Evolutionary conservation across 805 yeast species (phyloP), one percentile per base, ranked within the genome.

Genomic region (Wickerhamomyces sydowiorum): DNA sequence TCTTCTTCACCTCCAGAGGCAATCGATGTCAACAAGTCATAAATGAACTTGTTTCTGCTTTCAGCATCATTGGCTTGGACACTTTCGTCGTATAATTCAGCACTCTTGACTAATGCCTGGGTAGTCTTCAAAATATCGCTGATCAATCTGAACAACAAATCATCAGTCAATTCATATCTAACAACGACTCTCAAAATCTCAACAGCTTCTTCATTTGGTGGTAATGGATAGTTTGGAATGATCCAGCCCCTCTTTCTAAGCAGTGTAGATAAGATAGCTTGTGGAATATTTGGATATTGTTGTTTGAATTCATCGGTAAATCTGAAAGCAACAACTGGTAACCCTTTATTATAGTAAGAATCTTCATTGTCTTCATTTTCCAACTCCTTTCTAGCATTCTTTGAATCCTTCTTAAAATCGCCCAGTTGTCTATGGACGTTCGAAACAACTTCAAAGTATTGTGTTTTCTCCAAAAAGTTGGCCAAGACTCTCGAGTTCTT

Each of bases 311-410:
- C 68, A 39, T 78, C 67, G 3, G 86, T 73, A 51, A 89, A 76
- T 57, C 78, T 78, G 73, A 88, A 89, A 0, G 96, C 84, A 34
- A 88, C 96, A 27, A 89, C 93, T 3, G 97, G 97, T 46, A 89
- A 73, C 2, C 96, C 96, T 1, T 85, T 80, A 53, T 76, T 73
- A 66, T 67, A 88, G 22, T 60, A 61, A 21, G 66, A 67, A 47
- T 77, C 80, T 14, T 52, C 44, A 43, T 61, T 52, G 40, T 59
- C 60, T 22, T 60, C 50, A 41, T 52, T 45, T 1, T 44, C 42
- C 48, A 64, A 51, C 47, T 64, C 61, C 7, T 49, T 56, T 30
- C 56, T 52, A 18, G 54, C 40, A 13, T 47, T 46, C 0, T 43
- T 27, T 8, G 45, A 8, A 45, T 53, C 49, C 45, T 47, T 39